Base-by-base conservation (phyloP, 345 rosid species). In the Eucalyptus sp. region DNA sequence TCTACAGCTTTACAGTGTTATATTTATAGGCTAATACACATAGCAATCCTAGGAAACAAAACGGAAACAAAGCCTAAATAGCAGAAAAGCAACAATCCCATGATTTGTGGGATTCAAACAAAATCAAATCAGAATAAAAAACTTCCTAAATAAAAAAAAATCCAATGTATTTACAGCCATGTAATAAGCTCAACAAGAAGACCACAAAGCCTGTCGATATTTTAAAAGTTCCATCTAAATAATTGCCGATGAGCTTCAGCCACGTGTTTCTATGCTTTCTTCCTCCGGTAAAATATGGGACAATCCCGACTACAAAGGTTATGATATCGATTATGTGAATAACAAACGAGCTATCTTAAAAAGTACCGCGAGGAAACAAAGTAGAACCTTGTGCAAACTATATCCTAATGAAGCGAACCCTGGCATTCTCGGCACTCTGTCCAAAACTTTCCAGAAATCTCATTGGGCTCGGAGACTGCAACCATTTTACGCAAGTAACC, bases 361-460 rank as follows among this genome's bases (percentile, higher is more conserved):
- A 50, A 9, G 44, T 13, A 52, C 3, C 3, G 22, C 7, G 1
- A 64, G 49, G 62, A 76, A 49, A 46, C 51, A 91, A 83, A 79
- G 50, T 29, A 88, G 31, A 90, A 98, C 99, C 99, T 96, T 44
- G 99, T 95, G 93, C 99, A 96, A 51, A 97, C 97, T 68, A 98
- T 97, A 93, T 98, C 99, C 94, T 97, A 99, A 92, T 97, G 99
- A 91, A 98, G 99, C 86, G 99, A 98, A 86, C 99, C 99, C 91
- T 95, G 96, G 91, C 99, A 98, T 88, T 97, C 99, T 89, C 95
- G 98, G 90, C 99, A 98, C 91, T 96, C 97, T 3, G 97, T 95
- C 99, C 99, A 97, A 37, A 97, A 89, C 92, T 94, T 97, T 79
- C 98, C 97, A 92, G 95, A 96, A 86, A 96, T 94, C 90, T 90